phyloP scores from a whole-genome alignment of 2,329 filamentous ascomycete species.

The Torrubiella hemipterigena region DNA sequence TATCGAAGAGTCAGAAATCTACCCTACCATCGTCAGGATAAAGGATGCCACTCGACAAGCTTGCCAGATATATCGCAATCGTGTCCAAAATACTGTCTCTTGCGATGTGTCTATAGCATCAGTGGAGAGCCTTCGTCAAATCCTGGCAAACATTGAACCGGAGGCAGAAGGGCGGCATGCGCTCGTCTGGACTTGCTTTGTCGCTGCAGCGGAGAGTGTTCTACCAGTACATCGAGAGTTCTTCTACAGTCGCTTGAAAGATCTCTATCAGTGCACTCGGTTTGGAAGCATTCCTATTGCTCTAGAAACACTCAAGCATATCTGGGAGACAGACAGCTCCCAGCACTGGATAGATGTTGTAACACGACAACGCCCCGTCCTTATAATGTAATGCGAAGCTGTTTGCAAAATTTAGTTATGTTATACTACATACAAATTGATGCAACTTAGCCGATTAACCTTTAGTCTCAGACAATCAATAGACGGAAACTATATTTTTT shows the following conservation, averaged over 20 bases:
- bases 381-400: conserved; percentile 14
- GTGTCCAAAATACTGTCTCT: conserved; percentile 7
- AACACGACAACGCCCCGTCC: conserved; percentile 13
- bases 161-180: conserved; percentile 20
- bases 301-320: conserved; percentile 17
- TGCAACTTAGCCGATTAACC: not conserved
- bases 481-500: not conserved
- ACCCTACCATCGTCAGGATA: conserved; percentile 11
- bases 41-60: conserved; percentile 13
- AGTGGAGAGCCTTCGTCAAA: conserved; percentile 18
- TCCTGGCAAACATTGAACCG: conserved; percentile 15
- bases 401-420: not conserved
- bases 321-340: conserved; percentile 18
- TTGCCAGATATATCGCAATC: conserved; percentile 13
- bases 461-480: not conserved
- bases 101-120: conserved; percentile 13
- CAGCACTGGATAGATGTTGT: conserved; percentile 17
- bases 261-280: conserved; percentile 17
- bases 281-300: conserved; percentile 26
- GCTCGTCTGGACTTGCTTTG: conserved; percentile 27
- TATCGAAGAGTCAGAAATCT: conserved; percentile 9
- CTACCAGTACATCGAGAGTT: conserved; percentile 21
- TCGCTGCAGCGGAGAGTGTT: conserved; percentile 24
- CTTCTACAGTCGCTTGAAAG: conserved; percentile 17
- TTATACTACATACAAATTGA: not conserved